A percentile compares a stretch with the other conserved stretches of the same genome.
These are phyloP conservation scores for Olyra latifolia DNA, from an alignment of 176 grass and related monocot genomes.

Conservation along the genomic window DNA sequence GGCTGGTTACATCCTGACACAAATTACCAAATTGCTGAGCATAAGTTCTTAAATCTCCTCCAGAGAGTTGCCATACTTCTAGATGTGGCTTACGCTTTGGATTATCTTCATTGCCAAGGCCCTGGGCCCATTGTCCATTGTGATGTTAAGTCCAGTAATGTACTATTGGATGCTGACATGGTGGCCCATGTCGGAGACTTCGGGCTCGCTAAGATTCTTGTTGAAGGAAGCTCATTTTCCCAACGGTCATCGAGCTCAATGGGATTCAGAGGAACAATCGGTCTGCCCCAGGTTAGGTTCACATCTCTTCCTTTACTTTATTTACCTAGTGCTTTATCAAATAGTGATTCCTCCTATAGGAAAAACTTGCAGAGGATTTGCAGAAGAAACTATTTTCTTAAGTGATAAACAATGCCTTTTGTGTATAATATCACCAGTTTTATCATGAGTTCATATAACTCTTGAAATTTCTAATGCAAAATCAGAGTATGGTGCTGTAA, in stretches of 20 bases:
- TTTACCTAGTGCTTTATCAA: too few species aligned
- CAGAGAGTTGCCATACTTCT: slow-evolving; percentile 27
- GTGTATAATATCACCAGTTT: too few species aligned
- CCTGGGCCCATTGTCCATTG: slow-evolving; percentile 22
- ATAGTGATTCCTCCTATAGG: too few species aligned
- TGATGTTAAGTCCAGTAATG: slow-evolving; percentile 31
- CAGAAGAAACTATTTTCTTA: too few species aligned
- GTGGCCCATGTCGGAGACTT: slow-evolving; percentile 36
- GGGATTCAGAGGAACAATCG: slow-evolving; percentile 29
- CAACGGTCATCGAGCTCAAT: not conserved
- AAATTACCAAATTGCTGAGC: not conserved
- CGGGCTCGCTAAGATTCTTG: slow-evolving; percentile 16
- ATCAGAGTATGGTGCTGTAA: slow-evolving; percentile 44
- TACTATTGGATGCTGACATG: slow-evolving; percentile 28
- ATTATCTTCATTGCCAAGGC: slow-evolving; percentile 39
- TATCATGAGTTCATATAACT: too few species aligned
- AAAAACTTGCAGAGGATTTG: too few species aligned
- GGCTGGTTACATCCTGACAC: slow-evolving; percentile 31
- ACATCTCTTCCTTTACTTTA: too few species aligned
- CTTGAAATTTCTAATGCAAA: too few species aligned
- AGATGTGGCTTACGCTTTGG: slow-evolving; percentile 39
- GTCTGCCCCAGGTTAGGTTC: slow-evolving; percentile 18
- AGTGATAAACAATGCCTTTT: too few species aligned
- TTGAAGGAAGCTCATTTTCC: not conserved
- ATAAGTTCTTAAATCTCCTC: not conserved